Base-by-base conservation (phyloP, 176 grass and related monocot genomes). In the Hordeum vulgare region DNA sequence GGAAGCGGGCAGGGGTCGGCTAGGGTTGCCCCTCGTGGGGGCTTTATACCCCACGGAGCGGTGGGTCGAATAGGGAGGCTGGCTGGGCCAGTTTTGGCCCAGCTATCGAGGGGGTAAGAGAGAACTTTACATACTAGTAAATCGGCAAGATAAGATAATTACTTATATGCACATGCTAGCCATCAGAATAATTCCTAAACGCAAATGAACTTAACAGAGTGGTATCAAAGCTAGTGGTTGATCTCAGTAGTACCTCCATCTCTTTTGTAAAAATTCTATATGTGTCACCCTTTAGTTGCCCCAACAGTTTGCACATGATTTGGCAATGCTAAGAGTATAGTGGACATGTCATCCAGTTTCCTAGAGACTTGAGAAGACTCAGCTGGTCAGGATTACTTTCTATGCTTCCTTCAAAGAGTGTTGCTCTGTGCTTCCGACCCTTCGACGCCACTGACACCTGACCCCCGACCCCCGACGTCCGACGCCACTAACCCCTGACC, bases 331-430 rank as follows among this genome's bases (percentile, higher is more conserved):
- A 87, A 86, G 59, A 99, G 75, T 75, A 77, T 47, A 11, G 68
- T 85, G 18, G 69, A 90, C 81, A 96, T 94, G 78, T 92, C 96
- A 31, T 94, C 82, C 71, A 96, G 45, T 96, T 94, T 89, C 49
- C 74, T 81, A 40, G 87, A 34, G 89, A 90, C 71, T 87, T 90
- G 39, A 86, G 21, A 86, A 68, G 29, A 75, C 69, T 75, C 28
- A 75, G 61, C 13, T 90, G 81, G 63, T 77, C 89, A 80, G 81
- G 47, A 78, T 90, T 90, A 78, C 69, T 33, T 71, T 86, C 94
- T 27, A 63, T 80, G 77, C 59, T 92, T 80, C 41, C 88, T 61
- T 87, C 87, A 85, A 89, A 15, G 56, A 94, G 39, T 53, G 35
- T n/a, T n/a, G n/a, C n/a, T n/a, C n/a, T n/a, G n/a, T n/a, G n/a